Evolutionary conservation across 2,329 filamentous ascomycete species (phyloP).

Genomic region (Aspergillus pseudoglaucus): DNA sequence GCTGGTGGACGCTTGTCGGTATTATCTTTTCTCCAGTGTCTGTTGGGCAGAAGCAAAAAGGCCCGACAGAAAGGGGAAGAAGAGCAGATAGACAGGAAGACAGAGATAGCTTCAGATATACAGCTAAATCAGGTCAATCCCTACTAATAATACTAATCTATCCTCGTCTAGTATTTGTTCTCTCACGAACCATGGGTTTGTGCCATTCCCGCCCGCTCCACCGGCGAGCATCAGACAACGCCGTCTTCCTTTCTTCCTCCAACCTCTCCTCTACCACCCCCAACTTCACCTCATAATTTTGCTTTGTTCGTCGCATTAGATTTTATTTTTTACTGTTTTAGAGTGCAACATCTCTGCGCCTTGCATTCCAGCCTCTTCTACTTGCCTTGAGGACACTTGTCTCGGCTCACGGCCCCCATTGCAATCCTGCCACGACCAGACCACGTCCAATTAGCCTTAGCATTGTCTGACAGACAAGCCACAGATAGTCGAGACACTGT

Average conservation of each 20-base stretch:
- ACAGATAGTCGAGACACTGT: not conserved
- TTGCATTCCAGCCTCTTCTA: not conserved
- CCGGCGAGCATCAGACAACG: not conserved
- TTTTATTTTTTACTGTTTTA: not conserved
- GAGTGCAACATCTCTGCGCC: not conserved
- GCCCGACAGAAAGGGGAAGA: no score
- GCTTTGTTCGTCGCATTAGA: not conserved
- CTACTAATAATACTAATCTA: no score
- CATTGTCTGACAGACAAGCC: not conserved
- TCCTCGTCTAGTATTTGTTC: no score
- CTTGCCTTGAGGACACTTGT: not conserved
- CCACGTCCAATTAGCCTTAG: not conserved
- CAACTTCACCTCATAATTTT: not conserved
- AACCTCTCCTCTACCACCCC: not conserved
- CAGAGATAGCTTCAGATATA: no score
- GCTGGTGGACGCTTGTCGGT: no score
- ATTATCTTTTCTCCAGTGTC: no score
- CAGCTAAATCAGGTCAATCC: no score
- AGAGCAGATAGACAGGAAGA: no score
- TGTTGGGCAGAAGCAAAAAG: no score
- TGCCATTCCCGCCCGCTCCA: conserved; percentile 1
- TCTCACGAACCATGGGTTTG: conserved; percentile 1
- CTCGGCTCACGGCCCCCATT: not conserved
- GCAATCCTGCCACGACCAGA: not conserved
- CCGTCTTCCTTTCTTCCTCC: not conserved